Evolutionary conservation across 768 basidiomycete species (phyloP), one percentile per base, ranked within the genome.

Genomic region (Lactifluus subvellereus): DNA sequence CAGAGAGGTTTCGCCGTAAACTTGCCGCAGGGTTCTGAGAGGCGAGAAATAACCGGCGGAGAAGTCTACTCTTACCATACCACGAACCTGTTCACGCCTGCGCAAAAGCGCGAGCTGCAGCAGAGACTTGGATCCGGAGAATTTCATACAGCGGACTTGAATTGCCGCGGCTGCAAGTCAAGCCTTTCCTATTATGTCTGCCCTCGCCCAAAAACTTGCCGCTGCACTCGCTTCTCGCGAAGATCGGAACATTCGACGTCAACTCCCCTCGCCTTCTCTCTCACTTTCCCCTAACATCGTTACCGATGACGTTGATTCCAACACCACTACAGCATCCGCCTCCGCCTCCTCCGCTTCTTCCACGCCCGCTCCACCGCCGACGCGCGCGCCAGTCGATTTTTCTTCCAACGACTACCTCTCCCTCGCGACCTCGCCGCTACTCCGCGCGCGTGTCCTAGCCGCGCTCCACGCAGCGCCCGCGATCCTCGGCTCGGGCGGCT

Each of bases 371-470:
- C 76, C 6, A 72, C 76, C 6, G 68, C 73, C 20, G 35, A 37
- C 35, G 3, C 10, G 8, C 35, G 54, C 67, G 6, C 63, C 65
- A 27, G 75, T 80, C 57, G 90, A 94, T 71, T 92, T 93, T 73
- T 88, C 81, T n/a, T 89, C 92, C 3, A 97, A 96, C 73, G 93
- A 97, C 74, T 97, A 95, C 74, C 87, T 97, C 57, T 93, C 92
- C 0, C 80, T 97, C 30, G 78, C 93, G 1, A 72, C 77, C 20
- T 90, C 86, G 2, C 68, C 78, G 1, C 64, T 67, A 20, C 79
- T 94, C 13, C 86, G 87, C 33, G 57, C 72, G 0, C 76, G 74
- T 9, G 88, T 93, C 69, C 79, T 95, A 38, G 37, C 68, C 3
- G 80, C 82, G 58, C 79, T 91, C 13, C 67, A 72, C 3, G 54